Conservation (phyloP, 2,329 filamentous ascomycete genomes). For the Fusarium mundagurra region DNA sequence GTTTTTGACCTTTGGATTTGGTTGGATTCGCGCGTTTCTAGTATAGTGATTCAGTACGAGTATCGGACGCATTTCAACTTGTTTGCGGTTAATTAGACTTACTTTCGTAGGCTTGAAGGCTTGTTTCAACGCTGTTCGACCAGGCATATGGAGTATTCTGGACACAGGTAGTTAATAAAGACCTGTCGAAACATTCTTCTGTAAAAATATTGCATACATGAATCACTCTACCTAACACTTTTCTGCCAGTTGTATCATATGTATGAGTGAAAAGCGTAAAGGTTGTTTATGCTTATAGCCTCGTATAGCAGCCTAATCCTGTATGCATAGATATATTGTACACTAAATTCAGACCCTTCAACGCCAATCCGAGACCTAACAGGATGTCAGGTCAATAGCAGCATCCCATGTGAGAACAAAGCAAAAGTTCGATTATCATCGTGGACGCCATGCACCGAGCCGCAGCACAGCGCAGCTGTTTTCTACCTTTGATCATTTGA, state of each 20-base stretch:
- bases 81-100: conserved; percentile 5
- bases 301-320: neutral
- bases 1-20: conserved; percentile 19
- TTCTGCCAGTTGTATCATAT: neutral
- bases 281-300: neutral
- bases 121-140: neutral
- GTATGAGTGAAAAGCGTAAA: neutral
- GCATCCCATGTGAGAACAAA: neutral
- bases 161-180: neutral
- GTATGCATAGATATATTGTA: neutral
- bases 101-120: neutral
- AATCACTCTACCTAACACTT: neutral
- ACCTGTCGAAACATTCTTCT: too few species aligned
- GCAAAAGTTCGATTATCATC: conserved; percentile 26
- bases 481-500: conserved; percentile 34
- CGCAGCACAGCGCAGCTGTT: conserved; percentile 24
- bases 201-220: neutral
- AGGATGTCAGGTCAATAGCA: neutral
- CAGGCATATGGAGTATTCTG: neutral
- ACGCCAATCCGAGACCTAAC: conserved; percentile 17
- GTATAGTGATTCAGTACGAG: conserved; percentile 6
- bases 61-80: neutral
- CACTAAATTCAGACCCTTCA: conserved; percentile 1
- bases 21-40: conserved; percentile 1
- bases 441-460: conserved; percentile 33